Evolutionary conservation across 441 rosid species (phyloP), one percentile per base, ranked within the genome.

Genomic region (Adansonia grandidieri): DNA sequence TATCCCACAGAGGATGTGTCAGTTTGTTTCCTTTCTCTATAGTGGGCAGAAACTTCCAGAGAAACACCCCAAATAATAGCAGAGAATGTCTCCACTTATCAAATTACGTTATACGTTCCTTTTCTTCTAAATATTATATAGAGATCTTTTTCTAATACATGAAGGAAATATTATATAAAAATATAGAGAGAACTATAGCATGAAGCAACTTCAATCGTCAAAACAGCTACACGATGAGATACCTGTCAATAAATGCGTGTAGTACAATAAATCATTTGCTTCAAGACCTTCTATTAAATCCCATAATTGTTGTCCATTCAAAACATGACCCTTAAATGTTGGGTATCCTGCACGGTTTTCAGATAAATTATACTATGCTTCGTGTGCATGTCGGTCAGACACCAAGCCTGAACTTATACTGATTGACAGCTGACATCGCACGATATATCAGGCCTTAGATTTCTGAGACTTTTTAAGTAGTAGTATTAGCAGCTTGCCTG

Each of bases 191-290:
- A 13, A 22, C 56, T 72, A 54, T 9, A 37, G 32, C 50, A 72
- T 54, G 50, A 40, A 28, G 20, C 20, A 45, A 9, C 58, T 64
- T 17, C 14, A 4, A 50, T 24, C 45, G 0, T 63, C 60, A 62
- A 62, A 20, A 58, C 44, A 2, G 45, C 37, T 47, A 40, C 22
- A 72, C 5, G 17, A 7, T n/a, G 44, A 72, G 73, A 66, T 79
- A 92, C 99, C 99, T 81, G 99, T 95, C 81, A 95, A 80, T 80
- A 97, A 84, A 90, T 97, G 98, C 71, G 98, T 95, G 77, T 97
- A 97, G 83, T 80, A 92, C 76, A 97, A 80, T 64, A 97, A 87
- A 67, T 93, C 82, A 74, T 97, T 97, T 1, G 89, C 98, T 87
- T 91, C 89, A 76, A 97, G 99, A 71, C 99, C 99, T 88, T 97